phyloP scores from a whole-genome alignment of 371 early-diverging fungal genomes.

The Mucor ambiguus region DNA sequence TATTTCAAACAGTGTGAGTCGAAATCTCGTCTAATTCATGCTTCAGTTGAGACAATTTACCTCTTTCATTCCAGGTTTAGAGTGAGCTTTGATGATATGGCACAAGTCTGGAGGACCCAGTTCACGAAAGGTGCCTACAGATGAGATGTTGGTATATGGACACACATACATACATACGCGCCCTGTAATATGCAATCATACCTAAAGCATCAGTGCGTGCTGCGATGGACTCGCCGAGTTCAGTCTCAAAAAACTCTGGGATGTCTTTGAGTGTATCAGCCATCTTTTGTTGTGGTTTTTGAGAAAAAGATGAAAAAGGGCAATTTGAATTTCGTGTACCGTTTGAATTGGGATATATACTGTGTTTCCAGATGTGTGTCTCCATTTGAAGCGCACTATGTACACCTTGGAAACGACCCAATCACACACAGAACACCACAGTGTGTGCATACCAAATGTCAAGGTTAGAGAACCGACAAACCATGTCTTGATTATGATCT shows the following conservation, averaged over 20 bases:
- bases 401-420: neutral
- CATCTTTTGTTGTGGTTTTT: constrained; percentile 24
- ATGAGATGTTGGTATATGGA: neutral
- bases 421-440: neutral
- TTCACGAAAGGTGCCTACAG: constrained; percentile 81
- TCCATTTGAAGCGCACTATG: neutral
- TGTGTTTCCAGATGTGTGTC: neutral
- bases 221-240: constrained; percentile 82
- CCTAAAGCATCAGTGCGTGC: constrained; percentile 91
- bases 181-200: constrained; percentile 38
- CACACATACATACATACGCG: neutral
- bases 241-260: constrained; percentile 94
- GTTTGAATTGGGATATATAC: neutral
- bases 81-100: constrained; percentile 88
- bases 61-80: constrained; percentile 81
- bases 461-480: too few relatives aligned
- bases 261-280: constrained; percentile 71
- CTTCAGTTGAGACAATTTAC: constrained; percentile 38
- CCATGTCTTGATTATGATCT: too few relatives aligned
- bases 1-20: constrained; percentile 10
- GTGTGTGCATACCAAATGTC: neutral
- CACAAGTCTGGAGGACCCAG: constrained; percentile 97
- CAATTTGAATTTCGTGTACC: constrained; percentile 3
- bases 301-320: constrained; percentile 8
- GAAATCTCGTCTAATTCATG: neutral